A percentile compares a stretch with the other conserved stretches of the same genome.
Conservation (phyloP, 495 filamentous ascomycete species). For the Aspergillus conjunctus region DNA sequence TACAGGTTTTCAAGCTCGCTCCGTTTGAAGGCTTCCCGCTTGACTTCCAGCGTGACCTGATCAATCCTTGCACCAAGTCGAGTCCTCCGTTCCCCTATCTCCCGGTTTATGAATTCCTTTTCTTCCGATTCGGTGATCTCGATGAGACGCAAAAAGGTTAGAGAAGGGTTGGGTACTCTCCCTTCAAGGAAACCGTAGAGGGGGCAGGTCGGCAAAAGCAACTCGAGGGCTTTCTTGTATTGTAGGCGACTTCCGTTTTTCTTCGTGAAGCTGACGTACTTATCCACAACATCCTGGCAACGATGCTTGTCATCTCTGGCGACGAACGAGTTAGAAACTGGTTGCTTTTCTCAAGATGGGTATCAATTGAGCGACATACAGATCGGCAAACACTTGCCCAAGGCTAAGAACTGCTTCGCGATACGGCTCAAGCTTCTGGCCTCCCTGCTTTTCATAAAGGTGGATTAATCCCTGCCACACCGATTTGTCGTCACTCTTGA, state of each 20-base stretch:
- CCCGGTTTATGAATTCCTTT: conserved; percentile 84
- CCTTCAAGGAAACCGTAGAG: conserved; percentile 86
- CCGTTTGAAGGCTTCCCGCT: conserved; percentile 72
- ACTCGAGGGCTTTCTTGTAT: conserved; percentile 68
- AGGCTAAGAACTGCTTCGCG: conserved; percentile 69
- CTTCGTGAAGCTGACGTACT: conserved; percentile 69
- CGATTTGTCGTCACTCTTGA: conserved; percentile 63
- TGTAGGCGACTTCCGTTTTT: conserved; percentile 70
- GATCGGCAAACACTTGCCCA: conserved; percentile 70
- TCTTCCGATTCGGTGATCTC: conserved; percentile 85
- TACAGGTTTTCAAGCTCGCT: conserved; percentile 77
- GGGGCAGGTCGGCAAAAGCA: conserved; percentile 75
- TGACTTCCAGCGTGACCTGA: conserved; percentile 84
- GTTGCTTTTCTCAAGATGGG: no score
- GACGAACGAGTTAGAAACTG: conserved; percentile 9
- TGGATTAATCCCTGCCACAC: conserved; percentile 91
- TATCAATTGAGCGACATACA: conserved; percentile 47
- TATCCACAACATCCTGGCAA: conserved; percentile 81
- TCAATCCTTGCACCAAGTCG: conserved; percentile 80
- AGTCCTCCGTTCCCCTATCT: conserved; percentile 86
- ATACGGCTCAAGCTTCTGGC: conserved; percentile 70
- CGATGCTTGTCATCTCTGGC: conserved; percentile 63
- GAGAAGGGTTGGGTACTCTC: conserved; percentile 73
- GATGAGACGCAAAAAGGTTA: conserved; percentile 81
- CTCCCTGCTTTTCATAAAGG: conserved; percentile 76